Conservation (phyloP, 768 basidiomycete species). For the Dioszegia aurantiaca region DNA sequence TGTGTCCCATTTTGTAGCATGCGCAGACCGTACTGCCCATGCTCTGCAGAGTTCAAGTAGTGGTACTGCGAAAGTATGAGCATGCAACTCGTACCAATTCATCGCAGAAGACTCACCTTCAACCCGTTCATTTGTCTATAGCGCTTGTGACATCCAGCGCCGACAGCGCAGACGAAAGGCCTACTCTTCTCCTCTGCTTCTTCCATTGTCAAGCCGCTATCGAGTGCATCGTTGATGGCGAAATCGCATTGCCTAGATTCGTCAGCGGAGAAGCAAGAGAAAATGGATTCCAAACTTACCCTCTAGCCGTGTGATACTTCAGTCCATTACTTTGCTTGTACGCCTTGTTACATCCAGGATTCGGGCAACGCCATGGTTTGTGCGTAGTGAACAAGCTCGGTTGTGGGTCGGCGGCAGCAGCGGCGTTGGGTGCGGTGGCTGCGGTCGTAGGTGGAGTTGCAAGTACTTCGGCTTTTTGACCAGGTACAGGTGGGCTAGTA, state of each 20-base stretch:
- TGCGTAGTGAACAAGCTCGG: constrained; percentile 49
- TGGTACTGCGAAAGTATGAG: constrained; percentile 57
- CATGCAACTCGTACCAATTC: background rate
- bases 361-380: constrained; percentile 66
- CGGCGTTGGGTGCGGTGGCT: background rate
- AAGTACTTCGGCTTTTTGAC: constrained; percentile 17
- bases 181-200: constrained; percentile 79
- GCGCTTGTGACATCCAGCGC: constrained; percentile 61
- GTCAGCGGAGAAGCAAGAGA: background rate
- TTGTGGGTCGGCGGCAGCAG: constrained; percentile 18
- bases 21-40: constrained; percentile 82
- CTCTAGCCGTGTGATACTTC: constrained; percentile 61
- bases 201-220: constrained; percentile 59
- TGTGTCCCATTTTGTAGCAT: constrained; percentile 63
- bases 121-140: constrained; percentile 99
- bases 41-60: constrained; percentile 93
- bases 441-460: background rate
- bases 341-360: constrained; percentile 89
- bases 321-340: constrained; percentile 95
- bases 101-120: constrained; percentile 24
- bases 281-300: constrained; percentile 34
- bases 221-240: constrained; percentile 75
- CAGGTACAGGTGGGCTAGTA: constrained; percentile 28
- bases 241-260: constrained; percentile 83
- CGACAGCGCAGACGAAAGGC: constrained; percentile 86